These are phyloP conservation scores for Manihot esculenta DNA, from an alignment of 441 rosid species.

Conservation along the genomic window DNA sequence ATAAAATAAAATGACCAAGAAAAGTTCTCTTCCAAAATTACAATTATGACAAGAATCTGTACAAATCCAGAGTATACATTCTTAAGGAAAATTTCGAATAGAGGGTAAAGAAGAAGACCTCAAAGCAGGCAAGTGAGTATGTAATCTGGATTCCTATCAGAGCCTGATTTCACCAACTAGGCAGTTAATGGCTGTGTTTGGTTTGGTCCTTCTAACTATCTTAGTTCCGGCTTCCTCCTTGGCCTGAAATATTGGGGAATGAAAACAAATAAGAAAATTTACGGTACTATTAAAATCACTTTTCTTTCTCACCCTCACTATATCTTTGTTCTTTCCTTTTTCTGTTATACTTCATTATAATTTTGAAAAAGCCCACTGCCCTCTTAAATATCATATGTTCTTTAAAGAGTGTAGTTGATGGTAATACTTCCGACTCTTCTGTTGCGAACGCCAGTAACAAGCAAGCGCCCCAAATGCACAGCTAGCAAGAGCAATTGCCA, in stretches of 20 bases:
- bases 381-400: constrained; percentile 51
- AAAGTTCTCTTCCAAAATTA: constrained; percentile 23
- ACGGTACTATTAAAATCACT: constrained; percentile 25
- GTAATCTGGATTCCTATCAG: constrained; percentile 37
- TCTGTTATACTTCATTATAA: constrained; percentile 1
- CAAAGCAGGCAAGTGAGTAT: constrained; percentile 28
- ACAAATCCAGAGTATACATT: constrained; percentile 28
- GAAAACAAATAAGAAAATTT: constrained; percentile 43
- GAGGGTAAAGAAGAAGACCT: constrained; percentile 44
- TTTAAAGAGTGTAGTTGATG: constrained; percentile 80
- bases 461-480: constrained; percentile 98
- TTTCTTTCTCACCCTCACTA: constrained; percentile 8
- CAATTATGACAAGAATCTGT: constrained; percentile 31
- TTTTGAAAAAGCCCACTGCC: constrained; percentile 36
- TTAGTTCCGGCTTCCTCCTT: constrained; percentile 85
- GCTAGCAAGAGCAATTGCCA: constrained; percentile 94
- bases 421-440: constrained; percentile 94
- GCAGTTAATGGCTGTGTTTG: constrained; percentile 34
- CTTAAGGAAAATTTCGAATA: constrained; percentile 6
- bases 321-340: neutral
- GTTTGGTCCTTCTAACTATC: constrained; percentile 34
- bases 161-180: constrained; percentile 29
- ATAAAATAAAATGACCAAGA: neutral
- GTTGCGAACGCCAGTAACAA: constrained; percentile 96
- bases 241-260: constrained; percentile 76